Evolutionary conservation across 352 stramenopile species (phyloP).

Genomic region (Pythium coloratum): DNA sequence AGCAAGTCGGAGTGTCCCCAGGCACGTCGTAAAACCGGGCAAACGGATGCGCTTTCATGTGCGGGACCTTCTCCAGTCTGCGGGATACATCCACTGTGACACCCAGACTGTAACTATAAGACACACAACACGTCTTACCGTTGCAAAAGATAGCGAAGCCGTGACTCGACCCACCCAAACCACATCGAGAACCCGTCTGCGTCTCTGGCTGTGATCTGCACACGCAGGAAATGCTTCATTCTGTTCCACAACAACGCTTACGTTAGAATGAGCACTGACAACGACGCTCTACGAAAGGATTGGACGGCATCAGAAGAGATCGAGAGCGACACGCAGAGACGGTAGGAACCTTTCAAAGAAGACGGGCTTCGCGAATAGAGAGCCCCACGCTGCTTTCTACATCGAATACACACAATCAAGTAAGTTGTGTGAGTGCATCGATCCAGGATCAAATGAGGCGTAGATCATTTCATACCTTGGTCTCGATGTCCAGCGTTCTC

Average conservation of each 20-base stretch:
- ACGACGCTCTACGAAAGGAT: neutral
- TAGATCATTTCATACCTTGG: slow-evolving; percentile 46
- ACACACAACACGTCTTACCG: slow-evolving; percentile 35
- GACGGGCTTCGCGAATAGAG: slow-evolving; percentile 66
- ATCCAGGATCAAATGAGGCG: neutral
- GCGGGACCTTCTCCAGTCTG: slow-evolving; percentile 61
- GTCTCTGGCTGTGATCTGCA: slow-evolving; percentile 64
- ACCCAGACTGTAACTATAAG: neutral
- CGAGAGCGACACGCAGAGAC: slow-evolving; percentile 5
- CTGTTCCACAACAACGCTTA: slow-evolving; percentile 30
- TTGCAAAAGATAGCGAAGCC: slow-evolving; percentile 78
- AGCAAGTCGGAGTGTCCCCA: slow-evolving; percentile 47
- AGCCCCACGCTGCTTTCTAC: slow-evolving; percentile 75
- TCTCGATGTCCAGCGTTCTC: slow-evolving; percentile 77
- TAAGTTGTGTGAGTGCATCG: neutral
- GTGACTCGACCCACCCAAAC: slow-evolving; percentile 89
- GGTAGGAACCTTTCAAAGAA: slow-evolving; percentile 76
- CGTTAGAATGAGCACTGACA: neutral
- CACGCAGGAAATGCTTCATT: slow-evolving; percentile 78
- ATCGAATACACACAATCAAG: slow-evolving; percentile 8
- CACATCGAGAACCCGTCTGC: slow-evolving; percentile 62
- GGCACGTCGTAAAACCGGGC: slow-evolving; percentile 79
- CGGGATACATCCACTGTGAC: neutral
- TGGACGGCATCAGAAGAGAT: slow-evolving; percentile 9
- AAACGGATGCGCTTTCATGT: slow-evolving; percentile 70